A percentile compares a stretch with the other conserved stretches of the same genome.
Evolutionary conservation across 1,284 basidiomycete species (phyloP).

Genomic region (Takashimella tepidaria): DNA sequence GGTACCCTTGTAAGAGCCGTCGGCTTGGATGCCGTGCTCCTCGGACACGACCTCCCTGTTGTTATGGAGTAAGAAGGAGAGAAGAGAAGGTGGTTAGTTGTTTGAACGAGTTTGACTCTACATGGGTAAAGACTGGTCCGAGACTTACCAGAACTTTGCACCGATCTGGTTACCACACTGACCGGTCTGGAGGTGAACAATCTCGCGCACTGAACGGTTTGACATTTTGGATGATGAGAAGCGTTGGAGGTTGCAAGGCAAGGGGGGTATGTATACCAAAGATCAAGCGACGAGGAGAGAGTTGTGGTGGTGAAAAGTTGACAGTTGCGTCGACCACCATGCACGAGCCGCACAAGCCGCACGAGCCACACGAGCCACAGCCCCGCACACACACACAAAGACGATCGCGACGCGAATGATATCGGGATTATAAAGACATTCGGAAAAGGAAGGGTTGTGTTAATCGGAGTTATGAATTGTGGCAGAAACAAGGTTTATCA

Average conservation of each 20-base stretch:
- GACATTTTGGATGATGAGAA: conserved; percentile 9
- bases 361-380: not conserved
- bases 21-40: conserved; percentile 91
- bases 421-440: too few species aligned
- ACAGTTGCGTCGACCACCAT: not conserved
- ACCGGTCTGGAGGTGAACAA: conserved; percentile 94
- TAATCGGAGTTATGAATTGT: not conserved
- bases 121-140: not conserved
- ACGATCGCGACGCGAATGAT: too few species aligned
- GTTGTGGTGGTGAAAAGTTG: not conserved
- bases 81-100: not conserved
- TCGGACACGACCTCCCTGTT: conserved; percentile 65
- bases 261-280: not conserved
- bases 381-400: not conserved
- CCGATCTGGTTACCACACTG: conserved; percentile 98
- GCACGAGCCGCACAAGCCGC: not conserved
- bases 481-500: not conserved
- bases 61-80: conserved; percentile 7
- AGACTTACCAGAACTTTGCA: conserved; percentile 99
- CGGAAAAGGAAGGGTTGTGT: too few species aligned
- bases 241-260: not conserved
- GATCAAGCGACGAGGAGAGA: not conserved
- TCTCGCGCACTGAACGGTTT: conserved; percentile 68
- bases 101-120: too few species aligned
- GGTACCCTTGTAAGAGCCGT: conserved; percentile 87